These are phyloP conservation scores for Psilocybe cyanescens DNA, from an alignment of 768 basidiomycete genomes.

Conservation along the genomic window DNA sequence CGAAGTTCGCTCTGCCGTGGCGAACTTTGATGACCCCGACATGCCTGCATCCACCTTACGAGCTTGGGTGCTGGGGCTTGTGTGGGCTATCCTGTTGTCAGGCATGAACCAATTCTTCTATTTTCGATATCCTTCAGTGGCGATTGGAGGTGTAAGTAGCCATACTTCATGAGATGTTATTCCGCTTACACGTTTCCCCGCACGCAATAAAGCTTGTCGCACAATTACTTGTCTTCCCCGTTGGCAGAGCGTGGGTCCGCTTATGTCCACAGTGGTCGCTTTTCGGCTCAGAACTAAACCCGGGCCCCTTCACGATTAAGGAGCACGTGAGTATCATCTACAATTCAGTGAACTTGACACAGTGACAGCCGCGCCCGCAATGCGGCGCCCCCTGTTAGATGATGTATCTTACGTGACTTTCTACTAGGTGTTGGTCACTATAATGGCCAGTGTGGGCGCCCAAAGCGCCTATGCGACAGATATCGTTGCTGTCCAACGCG, in stretches of 20 bases:
- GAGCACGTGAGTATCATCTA: slow-evolving; percentile 43
- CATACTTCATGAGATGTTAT: background rate
- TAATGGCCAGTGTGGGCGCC: slow-evolving; percentile 64
- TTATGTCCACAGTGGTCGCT: slow-evolving; percentile 54
- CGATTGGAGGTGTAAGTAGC: slow-evolving; percentile 52
- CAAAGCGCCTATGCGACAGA: slow-evolving; percentile 69
- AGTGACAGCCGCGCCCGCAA: slow-evolving; percentile 3
- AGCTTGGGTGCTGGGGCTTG: slow-evolving; percentile 60
- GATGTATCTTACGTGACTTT: slow-evolving; percentile 10
- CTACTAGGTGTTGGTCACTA: slow-evolving; percentile 61
- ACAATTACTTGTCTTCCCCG: slow-evolving; percentile 69
- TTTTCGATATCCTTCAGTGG: slow-evolving; percentile 70
- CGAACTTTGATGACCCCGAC: slow-evolving; percentile 69
- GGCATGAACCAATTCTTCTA: slow-evolving; percentile 83
- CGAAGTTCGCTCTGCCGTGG: slow-evolving; percentile 78
- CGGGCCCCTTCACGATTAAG: slow-evolving; percentile 79
- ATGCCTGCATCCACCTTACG: slow-evolving; percentile 66
- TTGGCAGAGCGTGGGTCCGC: slow-evolving; percentile 70
- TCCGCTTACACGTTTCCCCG: slow-evolving; percentile 20
- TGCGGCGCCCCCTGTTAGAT: slow-evolving; percentile 1
- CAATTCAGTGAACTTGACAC: slow-evolving; percentile 6
- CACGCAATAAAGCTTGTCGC: slow-evolving; percentile 54
- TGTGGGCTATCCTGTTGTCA: slow-evolving; percentile 63
- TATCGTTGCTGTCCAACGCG: slow-evolving; percentile 72
- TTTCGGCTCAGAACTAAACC: slow-evolving; percentile 67